Base-by-base conservation (phyloP, 1,139 yeast species). In the Pichia sp. region DNA sequence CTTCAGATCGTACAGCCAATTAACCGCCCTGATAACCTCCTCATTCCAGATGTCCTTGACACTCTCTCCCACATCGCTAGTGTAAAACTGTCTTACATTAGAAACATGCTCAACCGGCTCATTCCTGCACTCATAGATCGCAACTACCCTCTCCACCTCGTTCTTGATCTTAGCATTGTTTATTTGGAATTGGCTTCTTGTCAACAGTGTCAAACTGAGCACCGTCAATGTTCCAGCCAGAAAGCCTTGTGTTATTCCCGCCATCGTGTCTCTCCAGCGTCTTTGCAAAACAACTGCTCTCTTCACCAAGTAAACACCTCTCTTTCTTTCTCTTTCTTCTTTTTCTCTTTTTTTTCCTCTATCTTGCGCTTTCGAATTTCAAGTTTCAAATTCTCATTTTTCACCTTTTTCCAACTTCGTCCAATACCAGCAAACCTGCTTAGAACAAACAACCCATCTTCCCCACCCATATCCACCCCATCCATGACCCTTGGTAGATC, bases 1-100 rank as follows among this genome's bases (percentile, higher is more conserved):
- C 39, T 58, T 50, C 32, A 63, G 46, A 15, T 57, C 53, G 39
- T 62, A 63, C 32, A 79, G 56, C 81, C 87, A 83, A 57, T 81
- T 81, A 25, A 82, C 88, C 56, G 77, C 75, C 43, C 70, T 73
- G 54, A 83, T 73, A 46, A 87, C 76, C 62, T 85, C 94, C 46
- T 78, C 81, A 60, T 87, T 84, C 96, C 96, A 87, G 42, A 86
- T 72, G 60, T 87, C 95, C 58, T 82, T 85, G 53, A 77, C 71
- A 0, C 90, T 82, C 63, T 87, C 92, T 12, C 60, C 59, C 40
- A 79, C 59, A 37, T 71, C 67, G 38, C 74, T 71, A 40, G 79
- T 71, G 38, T 67, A 61, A 50, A 73, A 76, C 23, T 72, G 67
- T 25, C 72, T 57, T 18, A 60, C 54, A 42, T 65, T 64, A 55